phyloP scores from a whole-genome alignment of 495 filamentous ascomycete genomes.

The Bacidia rubella region DNA sequence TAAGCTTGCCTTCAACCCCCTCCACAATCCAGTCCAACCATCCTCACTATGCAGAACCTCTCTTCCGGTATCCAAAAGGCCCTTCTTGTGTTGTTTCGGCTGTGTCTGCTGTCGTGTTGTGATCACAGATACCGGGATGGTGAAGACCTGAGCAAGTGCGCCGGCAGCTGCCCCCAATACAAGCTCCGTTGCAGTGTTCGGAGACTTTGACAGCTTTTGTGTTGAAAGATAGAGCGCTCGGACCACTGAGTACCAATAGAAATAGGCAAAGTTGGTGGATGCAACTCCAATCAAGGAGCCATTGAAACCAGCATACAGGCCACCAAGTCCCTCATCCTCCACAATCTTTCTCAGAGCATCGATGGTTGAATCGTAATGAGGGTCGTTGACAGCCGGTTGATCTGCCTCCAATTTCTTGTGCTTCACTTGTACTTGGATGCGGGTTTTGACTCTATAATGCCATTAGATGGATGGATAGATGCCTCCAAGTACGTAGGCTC shows the following conservation, averaged over 20 bases:
- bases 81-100: slow-evolving; percentile 67
- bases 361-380: slow-evolving; percentile 72
- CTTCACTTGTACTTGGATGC: slow-evolving; percentile 92
- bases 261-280: slow-evolving; percentile 98
- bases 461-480: background rate
- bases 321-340: slow-evolving; percentile 63
- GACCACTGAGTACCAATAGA: slow-evolving; percentile 96
- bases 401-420: slow-evolving; percentile 29
- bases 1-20: slow-evolving; percentile 89
- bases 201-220: slow-evolving; percentile 44
- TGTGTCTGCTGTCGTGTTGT: slow-evolving; percentile 96
- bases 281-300: slow-evolving; percentile 83
- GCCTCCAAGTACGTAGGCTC: background rate
- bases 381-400: slow-evolving; percentile 28
- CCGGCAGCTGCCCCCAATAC: slow-evolving; percentile 78
- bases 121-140: slow-evolving; percentile 87
- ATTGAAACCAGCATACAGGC: slow-evolving; percentile 79
- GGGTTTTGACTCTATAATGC: slow-evolving; percentile 74
- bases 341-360: slow-evolving; percentile 82
- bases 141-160: slow-evolving; percentile 88
- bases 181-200: slow-evolving; percentile 76
- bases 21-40: slow-evolving; percentile 80
- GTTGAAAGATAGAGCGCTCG: slow-evolving; percentile 68
- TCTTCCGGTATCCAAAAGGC: slow-evolving; percentile 71
- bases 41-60: slow-evolving; percentile 89